These are phyloP conservation scores for Panicum virgatum DNA, from an alignment of 202 grass and related monocot genomes.

Conservation along the genomic window DNA sequence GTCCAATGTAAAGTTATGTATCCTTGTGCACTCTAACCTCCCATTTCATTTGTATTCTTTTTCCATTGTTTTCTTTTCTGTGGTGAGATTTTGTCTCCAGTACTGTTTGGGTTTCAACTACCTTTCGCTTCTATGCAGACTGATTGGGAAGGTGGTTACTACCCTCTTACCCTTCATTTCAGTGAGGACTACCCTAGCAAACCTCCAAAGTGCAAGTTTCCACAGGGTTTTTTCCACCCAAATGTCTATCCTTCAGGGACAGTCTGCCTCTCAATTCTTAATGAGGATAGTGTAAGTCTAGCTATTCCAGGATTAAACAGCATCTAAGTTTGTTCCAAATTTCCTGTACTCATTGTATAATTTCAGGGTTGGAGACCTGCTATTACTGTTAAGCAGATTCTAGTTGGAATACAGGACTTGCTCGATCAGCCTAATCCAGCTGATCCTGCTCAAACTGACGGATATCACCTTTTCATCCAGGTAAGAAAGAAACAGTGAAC, in stretches of 20 bases:
- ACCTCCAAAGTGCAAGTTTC: conserved; percentile 85
- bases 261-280: conserved; percentile 81
- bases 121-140: conserved; percentile 47
- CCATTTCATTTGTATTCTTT: not conserved
- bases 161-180: conserved; percentile 71
- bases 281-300: conserved; percentile 71
- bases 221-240: conserved; percentile 74
- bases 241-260: conserved; percentile 95
- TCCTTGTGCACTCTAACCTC: not conserved
- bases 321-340: not conserved
- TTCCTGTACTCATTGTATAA: conserved; percentile 19
- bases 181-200: conserved; percentile 87
- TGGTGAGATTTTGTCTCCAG: not conserved
- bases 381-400: conserved; percentile 81
- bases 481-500: conserved; percentile 25
- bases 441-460: conserved; percentile 83
- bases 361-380: conserved; percentile 86
- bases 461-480: conserved; percentile 85
- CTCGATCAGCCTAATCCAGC: conserved; percentile 83
- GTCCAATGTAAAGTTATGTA: not conserved
- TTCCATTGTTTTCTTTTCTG: not conserved
- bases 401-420: conserved; percentile 88
- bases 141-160: conserved; percentile 82
- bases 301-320: not conserved
- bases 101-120: conserved; percentile 2